These are phyloP conservation scores for Talaromyces sp. DNA, from an alignment of 2,329 filamentous ascomycete species.

Conservation along the genomic window DNA sequence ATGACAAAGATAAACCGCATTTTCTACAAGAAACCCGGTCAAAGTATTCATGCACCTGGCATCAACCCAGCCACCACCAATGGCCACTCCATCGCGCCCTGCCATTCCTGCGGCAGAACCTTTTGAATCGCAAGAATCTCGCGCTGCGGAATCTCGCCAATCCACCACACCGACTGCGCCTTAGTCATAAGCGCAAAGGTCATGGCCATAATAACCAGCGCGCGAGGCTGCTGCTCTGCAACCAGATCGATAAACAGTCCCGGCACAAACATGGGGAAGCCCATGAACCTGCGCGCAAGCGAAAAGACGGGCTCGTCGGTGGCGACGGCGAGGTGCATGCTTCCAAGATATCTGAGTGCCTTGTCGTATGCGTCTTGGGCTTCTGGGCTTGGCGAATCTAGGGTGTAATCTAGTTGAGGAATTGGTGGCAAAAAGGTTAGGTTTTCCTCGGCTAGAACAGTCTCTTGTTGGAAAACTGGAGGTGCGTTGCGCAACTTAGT, in stretches of 20 bases:
- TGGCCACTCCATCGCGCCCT: conserved; percentile 25
- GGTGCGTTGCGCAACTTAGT: neutral
- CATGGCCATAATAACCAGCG: conserved; percentile 26
- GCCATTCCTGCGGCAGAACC: conserved; percentile 24
- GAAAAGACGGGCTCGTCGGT: conserved; percentile 18
- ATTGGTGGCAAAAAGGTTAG: neutral
- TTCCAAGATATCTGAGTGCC: neutral
- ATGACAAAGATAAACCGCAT: neutral
- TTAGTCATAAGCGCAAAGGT: conserved; percentile 26
- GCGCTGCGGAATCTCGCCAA: conserved; percentile 20
- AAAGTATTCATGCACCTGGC: neutral
- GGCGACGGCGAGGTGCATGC: conserved; percentile 13
- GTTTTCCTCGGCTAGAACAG: neutral
- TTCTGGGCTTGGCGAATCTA: neutral
- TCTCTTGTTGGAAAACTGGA: neutral
- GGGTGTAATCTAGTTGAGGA: neutral
- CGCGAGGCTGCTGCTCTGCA: conserved; percentile 21
- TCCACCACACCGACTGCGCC: conserved; percentile 22
- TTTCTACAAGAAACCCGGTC: neutral
- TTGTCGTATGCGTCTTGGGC: neutral
- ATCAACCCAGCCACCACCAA: conserved; percentile 11
- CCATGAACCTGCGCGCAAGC: conserved; percentile 23
- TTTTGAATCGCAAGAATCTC: conserved; percentile 22
- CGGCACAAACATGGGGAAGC: conserved; percentile 27
- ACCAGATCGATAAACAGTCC: conserved; percentile 24